Percentiles rank a stretch among this genome's conserved stretches.
Conservation (phyloP, 1,139 yeast species). For the Lodderomyces metapsilosis region DNA sequence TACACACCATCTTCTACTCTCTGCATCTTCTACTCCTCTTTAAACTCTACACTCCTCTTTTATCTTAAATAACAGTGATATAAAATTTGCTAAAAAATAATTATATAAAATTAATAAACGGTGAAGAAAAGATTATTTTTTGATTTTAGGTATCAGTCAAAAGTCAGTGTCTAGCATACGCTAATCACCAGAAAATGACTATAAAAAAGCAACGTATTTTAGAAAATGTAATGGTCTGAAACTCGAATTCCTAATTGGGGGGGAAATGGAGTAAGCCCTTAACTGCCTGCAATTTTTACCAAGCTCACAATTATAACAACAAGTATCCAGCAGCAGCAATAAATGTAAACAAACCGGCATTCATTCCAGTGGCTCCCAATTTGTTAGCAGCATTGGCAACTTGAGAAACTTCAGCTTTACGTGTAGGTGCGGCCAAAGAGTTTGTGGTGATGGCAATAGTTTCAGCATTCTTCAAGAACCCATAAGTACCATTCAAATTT, state of each 20-base stretch:
- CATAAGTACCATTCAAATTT: not conserved
- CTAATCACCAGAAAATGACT: not conserved
- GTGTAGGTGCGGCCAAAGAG: not conserved
- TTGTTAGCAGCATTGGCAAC: slow-evolving; percentile 12
- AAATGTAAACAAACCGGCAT: slow-evolving; percentile 4
- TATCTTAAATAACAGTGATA: not conserved
- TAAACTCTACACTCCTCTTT: not conserved
- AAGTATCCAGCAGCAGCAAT: slow-evolving; percentile 6
- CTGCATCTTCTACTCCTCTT: too few species aligned
- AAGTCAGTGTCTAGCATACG: not conserved
- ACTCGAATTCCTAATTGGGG: not conserved
- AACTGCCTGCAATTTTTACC: not conserved
- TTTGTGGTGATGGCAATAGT: slow-evolving; percentile 3
- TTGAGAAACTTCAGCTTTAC: slow-evolving; percentile 12
- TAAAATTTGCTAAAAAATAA: slow-evolving; percentile 1
- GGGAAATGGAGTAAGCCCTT: not conserved
- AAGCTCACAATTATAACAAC: not conserved
- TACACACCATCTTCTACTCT: too few species aligned
- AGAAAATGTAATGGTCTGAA: not conserved
- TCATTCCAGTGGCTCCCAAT: slow-evolving; percentile 3
- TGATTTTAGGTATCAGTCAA: slow-evolving; percentile 2
- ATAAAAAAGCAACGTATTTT: not conserved
- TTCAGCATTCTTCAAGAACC: slow-evolving; percentile 4
- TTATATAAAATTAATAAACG: slow-evolving; percentile 1
- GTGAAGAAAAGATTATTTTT: slow-evolving; percentile 2